Conservation (phyloP, 2,329 filamentous ascomycete species). For the Hyphodiscus sp. region DNA sequence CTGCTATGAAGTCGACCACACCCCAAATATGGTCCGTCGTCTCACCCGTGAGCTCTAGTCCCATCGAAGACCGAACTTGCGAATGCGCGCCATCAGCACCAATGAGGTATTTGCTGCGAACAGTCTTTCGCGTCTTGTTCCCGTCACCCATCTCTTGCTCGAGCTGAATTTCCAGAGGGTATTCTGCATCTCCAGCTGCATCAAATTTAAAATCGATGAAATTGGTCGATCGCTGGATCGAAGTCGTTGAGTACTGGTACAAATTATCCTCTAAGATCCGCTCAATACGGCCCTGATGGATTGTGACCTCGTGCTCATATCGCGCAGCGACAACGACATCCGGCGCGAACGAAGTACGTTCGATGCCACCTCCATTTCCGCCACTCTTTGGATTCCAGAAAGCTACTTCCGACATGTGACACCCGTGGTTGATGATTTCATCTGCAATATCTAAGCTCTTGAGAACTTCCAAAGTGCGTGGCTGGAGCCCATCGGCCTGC, state of each 20-base stretch:
- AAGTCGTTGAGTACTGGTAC: constrained; percentile 34
- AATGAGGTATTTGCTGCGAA: constrained; percentile 56
- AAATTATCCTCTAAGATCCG: constrained; percentile 38
- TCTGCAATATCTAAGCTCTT: constrained; percentile 51
- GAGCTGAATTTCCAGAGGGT: constrained; percentile 49
- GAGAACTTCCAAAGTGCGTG: constrained; percentile 53
- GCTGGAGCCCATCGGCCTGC: constrained; percentile 57
- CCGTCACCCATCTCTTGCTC: too few relatives aligned
- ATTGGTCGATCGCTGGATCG: constrained; percentile 47
- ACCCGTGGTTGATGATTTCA: constrained; percentile 46
- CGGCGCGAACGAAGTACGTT: constrained; percentile 33
- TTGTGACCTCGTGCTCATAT: constrained; percentile 35
- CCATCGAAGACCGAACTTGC: constrained; percentile 41
- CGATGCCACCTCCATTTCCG: constrained; percentile 43
- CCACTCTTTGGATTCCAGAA: constrained; percentile 52
- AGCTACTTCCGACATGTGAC: constrained; percentile 48
- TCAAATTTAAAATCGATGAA: constrained; percentile 38
- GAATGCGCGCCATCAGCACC: constrained; percentile 53
- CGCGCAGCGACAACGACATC: constrained; percentile 34
- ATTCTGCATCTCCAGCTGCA: constrained; percentile 29
- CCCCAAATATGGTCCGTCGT: constrained; percentile 51
- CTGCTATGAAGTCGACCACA: constrained; percentile 39
- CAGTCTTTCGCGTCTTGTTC: too few relatives aligned
- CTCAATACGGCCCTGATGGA: constrained; percentile 42
- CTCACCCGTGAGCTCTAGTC: constrained; percentile 51